A percentile compares a stretch with the other conserved stretches of the same genome.
Evolutionary conservation across 139 green algal species (phyloP).

Genomic region (Chlorella vulgaris): DNA sequence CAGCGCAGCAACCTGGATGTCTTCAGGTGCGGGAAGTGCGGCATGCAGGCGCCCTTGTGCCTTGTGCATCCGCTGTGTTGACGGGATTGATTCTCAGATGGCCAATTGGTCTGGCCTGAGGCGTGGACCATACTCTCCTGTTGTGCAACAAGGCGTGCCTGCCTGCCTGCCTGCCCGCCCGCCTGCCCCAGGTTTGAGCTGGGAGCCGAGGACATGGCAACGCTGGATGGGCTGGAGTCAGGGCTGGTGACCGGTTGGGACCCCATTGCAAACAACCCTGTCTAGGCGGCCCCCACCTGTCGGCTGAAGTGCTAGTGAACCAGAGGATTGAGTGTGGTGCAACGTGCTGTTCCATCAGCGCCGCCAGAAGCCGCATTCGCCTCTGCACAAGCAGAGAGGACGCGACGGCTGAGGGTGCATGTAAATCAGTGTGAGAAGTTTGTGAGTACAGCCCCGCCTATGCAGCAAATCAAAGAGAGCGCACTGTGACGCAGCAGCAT

Average conservation of each 20-base stretch:
- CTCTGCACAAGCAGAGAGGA: background rate
- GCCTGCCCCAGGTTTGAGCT: constrained; percentile 29
- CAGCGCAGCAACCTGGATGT: constrained; percentile 60
- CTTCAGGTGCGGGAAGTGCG: constrained; percentile 38
- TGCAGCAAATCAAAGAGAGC: background rate
- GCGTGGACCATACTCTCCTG: too few relatives aligned
- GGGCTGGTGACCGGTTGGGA: constrained; percentile 60
- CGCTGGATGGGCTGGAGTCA: constrained; percentile 50
- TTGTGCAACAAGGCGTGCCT: too few relatives aligned
- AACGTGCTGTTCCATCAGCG: too few relatives aligned
- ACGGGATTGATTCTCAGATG: too few relatives aligned
- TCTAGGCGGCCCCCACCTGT: too few relatives aligned
- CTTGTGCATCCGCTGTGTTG: too few relatives aligned
- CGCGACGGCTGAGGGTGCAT: background rate
- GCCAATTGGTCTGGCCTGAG: too few relatives aligned
- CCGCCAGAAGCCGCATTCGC: constrained; percentile 64
- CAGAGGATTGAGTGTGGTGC: too few relatives aligned
- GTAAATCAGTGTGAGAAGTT: background rate
- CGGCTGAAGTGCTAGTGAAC: too few relatives aligned
- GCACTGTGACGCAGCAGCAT: too few relatives aligned
- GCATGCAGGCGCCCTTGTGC: background rate
- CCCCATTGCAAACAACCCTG: constrained; percentile 47
- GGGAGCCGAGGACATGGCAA: constrained; percentile 36
- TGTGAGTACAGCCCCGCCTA: background rate
- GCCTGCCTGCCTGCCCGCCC: too few relatives aligned